A percentile compares a stretch with the other conserved stretches of the same genome.
These are phyloP conservation scores for Groenewaldozyma salmanticensis DNA, from an alignment of 805 yeast species.

Conservation along the genomic window DNA sequence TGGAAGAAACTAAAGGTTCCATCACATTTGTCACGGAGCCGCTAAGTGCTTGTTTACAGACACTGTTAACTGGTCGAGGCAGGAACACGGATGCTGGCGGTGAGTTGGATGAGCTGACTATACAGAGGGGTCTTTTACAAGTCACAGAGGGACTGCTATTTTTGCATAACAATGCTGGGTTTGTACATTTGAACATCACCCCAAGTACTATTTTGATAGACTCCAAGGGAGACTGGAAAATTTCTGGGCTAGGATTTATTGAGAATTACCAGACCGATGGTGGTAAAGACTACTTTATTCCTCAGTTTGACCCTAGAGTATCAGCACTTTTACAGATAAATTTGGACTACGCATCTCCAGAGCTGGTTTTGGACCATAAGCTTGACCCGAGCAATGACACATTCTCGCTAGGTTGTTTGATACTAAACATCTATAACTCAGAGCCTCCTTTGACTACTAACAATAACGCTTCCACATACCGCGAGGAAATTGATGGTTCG, in stretches of 20 bases:
- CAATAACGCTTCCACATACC: slow-evolving; percentile 38
- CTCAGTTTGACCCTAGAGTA: slow-evolving; percentile 64
- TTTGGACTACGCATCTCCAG: slow-evolving; percentile 77
- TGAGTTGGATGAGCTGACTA: slow-evolving; percentile 59
- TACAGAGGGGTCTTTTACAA: slow-evolving; percentile 76
- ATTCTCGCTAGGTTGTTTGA: slow-evolving; percentile 73
- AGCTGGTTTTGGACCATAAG: slow-evolving; percentile 55
- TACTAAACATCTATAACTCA: slow-evolving; percentile 54
- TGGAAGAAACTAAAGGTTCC: slow-evolving; percentile 75
- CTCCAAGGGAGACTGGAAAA: slow-evolving; percentile 82
- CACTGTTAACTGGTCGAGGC: slow-evolving; percentile 30
- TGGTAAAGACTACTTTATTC: slow-evolving; percentile 51
- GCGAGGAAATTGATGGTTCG: slow-evolving; percentile 36
- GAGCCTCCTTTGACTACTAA: slow-evolving; percentile 40
- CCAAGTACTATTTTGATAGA: slow-evolving; percentile 73
- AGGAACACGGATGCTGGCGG: slow-evolving; percentile 23
- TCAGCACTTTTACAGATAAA: slow-evolving; percentile 65
- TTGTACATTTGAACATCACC: slow-evolving; percentile 66
- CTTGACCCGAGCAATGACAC: slow-evolving; percentile 65
- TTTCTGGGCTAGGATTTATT: slow-evolving; percentile 59
- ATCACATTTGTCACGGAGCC: slow-evolving; percentile 80
- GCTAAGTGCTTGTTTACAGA: slow-evolving; percentile 46
- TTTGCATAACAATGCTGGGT: slow-evolving; percentile 64
- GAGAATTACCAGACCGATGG: slow-evolving; percentile 40
- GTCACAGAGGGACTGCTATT: slow-evolving; percentile 70